phyloP scores from a whole-genome alignment of 257 asterid species.

The Pogostemon cablin region DNA sequence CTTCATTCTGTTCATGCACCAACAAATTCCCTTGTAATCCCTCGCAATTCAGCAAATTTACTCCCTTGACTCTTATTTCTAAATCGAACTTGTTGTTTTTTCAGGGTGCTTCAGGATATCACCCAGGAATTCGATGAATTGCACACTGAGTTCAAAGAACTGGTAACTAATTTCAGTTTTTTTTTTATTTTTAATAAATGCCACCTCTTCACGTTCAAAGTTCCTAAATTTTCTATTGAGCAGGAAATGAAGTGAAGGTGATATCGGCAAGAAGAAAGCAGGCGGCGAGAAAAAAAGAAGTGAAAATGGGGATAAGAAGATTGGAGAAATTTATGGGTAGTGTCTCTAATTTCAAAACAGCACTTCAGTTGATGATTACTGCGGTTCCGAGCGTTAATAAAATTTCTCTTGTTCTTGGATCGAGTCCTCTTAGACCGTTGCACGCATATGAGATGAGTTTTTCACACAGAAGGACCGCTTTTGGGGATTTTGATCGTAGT shows the following conservation, averaged over 20 bases:
- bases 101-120: conserved; percentile 79
- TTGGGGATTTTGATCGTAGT: conserved; percentile 54
- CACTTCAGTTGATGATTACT: conserved; percentile 67
- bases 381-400: conserved; percentile 61
- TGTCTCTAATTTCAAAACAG: conserved; percentile 54
- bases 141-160: conserved; percentile 54
- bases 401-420: conserved; percentile 71
- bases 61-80: background rate
- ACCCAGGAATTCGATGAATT: conserved; percentile 71
- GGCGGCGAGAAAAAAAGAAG: conserved; percentile 77
- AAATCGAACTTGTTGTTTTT: conserved; percentile 20
- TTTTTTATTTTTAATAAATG: too few species aligned
- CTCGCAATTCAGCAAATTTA: background rate
- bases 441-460: conserved; percentile 78
- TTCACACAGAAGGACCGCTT: conserved; percentile 41
- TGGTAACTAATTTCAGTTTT: conserved; percentile 47
- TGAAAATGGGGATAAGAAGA: conserved; percentile 77
- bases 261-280: conserved; percentile 58
- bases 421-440: conserved; percentile 85
- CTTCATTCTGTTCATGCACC: conserved; percentile 90
- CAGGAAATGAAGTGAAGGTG: conserved; percentile 67
- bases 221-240: background rate
- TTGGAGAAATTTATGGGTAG: conserved; percentile 71
- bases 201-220: background rate
- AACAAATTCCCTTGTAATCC: conserved; percentile 89